Percentiles rank a stretch among this genome's conserved stretches.
These are phyloP conservation scores for Sclerotiophoma versabilis DNA, from an alignment of 2,329 filamentous ascomycete species.

Conservation along the genomic window DNA sequence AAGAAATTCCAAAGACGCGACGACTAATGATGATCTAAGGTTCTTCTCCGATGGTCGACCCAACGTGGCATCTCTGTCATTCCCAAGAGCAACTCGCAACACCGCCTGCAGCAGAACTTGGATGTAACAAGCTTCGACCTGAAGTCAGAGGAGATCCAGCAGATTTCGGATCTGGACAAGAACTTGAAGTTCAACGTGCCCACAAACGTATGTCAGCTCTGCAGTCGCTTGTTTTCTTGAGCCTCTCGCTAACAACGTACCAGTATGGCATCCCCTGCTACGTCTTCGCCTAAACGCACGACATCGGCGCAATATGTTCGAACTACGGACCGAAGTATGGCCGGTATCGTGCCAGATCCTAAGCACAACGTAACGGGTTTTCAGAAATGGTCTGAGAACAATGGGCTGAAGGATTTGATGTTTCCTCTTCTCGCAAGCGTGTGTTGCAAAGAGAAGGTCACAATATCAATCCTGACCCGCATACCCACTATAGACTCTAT, in stretches of 20 bases:
- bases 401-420: neutral
- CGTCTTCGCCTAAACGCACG: constrained; percentile 38
- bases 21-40: neutral
- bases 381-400: neutral
- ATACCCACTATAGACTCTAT: neutral
- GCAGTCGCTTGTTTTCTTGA: neutral
- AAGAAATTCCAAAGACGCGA: neutral
- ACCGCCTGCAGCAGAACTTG: constrained; percentile 34
- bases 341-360: neutral
- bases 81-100: constrained; percentile 43
- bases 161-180: constrained; percentile 44
- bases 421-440: neutral
- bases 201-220: constrained; percentile 41
- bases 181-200: constrained; percentile 45
- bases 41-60: constrained; percentile 22
- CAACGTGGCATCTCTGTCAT: constrained; percentile 57
- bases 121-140: constrained; percentile 42
- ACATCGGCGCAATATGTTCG: constrained; percentile 3
- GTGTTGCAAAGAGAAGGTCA: neutral
- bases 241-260: constrained; percentile 20
- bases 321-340: constrained; percentile 5
- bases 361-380: neutral
- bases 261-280: constrained; percentile 49
- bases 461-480: neutral
- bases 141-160: constrained; percentile 29